Base-by-base conservation (phyloP, 345 rosid genomes). In the Bruguiera gymnorhiza region DNA sequence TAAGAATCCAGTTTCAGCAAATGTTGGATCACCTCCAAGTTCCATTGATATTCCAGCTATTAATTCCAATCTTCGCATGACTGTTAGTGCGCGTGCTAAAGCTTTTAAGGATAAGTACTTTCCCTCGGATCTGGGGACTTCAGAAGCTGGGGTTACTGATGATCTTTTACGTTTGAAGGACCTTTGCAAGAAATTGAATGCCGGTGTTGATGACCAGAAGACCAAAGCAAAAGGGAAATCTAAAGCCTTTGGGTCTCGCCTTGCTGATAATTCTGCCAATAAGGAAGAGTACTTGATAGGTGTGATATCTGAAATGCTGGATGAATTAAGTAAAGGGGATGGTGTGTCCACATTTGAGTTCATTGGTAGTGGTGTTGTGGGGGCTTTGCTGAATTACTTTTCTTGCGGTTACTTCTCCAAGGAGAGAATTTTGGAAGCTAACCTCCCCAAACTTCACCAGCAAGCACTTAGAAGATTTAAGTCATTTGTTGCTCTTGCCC, bases 311-410 rank as follows among this genome's bases (percentile, higher is more conserved):
- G 96, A 96, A 79, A 86, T 96, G 86, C 84, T 92, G 72, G 71
- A 78, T 75, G 99, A 96, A 76, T 81, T 96, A 67, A 84, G 88
- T 70, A 96, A 92, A 81, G 99, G 99, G 65, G 96, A 92, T 74
- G 98, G 98, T 71, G 99, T 96, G 60, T 92, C 99, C 64, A 96
- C 99, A n/a, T 96, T 96, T 83, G 97, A 96, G 89, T 96, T 96
- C 73, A 85, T 89, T 75, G 93, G 99, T 60, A 96, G 99, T 84
- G 99, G 98, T 65, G 99, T 86, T 61, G 97, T 96, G 73, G 91
- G 85, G 72, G 94, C 97, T 65, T 86, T 96, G 84, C 88, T 96
- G 39, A 90, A 90, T 72, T 96, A 86, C 69, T 96, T 96, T 77
- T 89, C 98, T 59, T 92, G 97, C 70, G 97, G 97, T 39, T 79